phyloP scores from a whole-genome alignment of 2,329 filamentous ascomycete species.

The Penicillium sp. region DNA sequence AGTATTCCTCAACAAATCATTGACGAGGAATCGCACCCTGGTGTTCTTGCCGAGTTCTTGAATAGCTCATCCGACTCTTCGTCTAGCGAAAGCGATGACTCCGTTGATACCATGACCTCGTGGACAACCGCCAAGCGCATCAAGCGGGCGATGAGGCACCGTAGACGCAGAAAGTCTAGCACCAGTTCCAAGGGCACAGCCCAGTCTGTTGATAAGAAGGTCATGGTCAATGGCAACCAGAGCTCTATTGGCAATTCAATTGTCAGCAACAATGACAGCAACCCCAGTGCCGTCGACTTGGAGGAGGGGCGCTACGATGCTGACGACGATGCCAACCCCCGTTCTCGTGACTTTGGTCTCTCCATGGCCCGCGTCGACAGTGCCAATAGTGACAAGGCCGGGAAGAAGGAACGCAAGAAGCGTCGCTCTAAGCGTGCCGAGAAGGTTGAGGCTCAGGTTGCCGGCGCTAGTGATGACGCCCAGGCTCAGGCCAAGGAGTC shows the following conservation, averaged over 20 bases:
- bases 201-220: slow-evolving; percentile 25
- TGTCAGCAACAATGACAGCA: slow-evolving; percentile 20
- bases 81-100: slow-evolving; percentile 60
- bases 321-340: slow-evolving; percentile 25
- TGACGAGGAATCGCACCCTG: slow-evolving; percentile 85
- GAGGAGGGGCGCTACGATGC: slow-evolving; percentile 32
- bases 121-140: slow-evolving; percentile 74
- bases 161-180: slow-evolving; percentile 75
- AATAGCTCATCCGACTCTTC: slow-evolving; percentile 54
- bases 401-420: slow-evolving; percentile 26
- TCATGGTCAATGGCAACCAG: slow-evolving; percentile 20
- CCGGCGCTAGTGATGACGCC: neutral
- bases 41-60: slow-evolving; percentile 78
- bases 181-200: slow-evolving; percentile 54
- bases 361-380: slow-evolving; percentile 13
- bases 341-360: slow-evolving; percentile 32
- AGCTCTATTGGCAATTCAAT: slow-evolving; percentile 25
- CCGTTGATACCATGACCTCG: slow-evolving; percentile 66
- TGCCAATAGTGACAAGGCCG: slow-evolving; percentile 12
- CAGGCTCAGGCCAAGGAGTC: neutral
- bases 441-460: slow-evolving; percentile 7
- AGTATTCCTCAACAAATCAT: slow-evolving; percentile 91
- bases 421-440: slow-evolving; percentile 12
- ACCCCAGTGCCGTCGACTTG: slow-evolving; percentile 25
- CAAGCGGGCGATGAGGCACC: slow-evolving; percentile 70